phyloP scores from a whole-genome alignment of 495 filamentous ascomycete genomes.

The Neurospora sp. region DNA sequence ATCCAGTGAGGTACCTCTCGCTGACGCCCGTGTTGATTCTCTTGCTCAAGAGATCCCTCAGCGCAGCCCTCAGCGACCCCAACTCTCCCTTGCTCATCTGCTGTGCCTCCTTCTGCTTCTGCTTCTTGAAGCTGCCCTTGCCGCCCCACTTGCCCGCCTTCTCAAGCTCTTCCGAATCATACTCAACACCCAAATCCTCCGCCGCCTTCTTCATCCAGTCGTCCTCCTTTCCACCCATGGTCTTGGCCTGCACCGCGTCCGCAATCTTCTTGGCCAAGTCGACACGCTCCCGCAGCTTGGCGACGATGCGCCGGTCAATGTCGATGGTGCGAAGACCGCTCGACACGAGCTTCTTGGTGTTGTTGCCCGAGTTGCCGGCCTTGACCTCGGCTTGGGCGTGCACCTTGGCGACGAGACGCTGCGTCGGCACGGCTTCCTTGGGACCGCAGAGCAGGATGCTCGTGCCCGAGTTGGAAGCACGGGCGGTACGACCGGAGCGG shows the following conservation, averaged over 20 bases:
- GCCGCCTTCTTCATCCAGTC: conserved; percentile 77
- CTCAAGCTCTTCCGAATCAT: conserved; percentile 79
- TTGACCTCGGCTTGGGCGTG: conserved; percentile 42
- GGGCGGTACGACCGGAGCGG: conserved; percentile 87
- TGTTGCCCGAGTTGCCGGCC: conserved; percentile 43
- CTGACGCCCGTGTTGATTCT: conserved; percentile 87
- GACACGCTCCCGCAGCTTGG: conserved; percentile 62
- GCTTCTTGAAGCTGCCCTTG: conserved; percentile 57
- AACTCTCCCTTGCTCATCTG: conserved; percentile 62
- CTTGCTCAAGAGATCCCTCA: conserved; percentile 57
- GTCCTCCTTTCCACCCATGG: conserved; percentile 73
- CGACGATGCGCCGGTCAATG: conserved; percentile 69
- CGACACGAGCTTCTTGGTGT: conserved; percentile 33
- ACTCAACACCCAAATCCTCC: conserved; percentile 89
- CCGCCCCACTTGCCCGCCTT: conserved; percentile 49
- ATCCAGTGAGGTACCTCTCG: conserved; percentile 72
- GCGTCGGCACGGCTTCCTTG: conserved; percentile 76
- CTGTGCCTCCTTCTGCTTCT: conserved; percentile 62
- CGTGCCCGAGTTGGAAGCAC: conserved; percentile 63
- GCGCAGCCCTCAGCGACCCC: conserved; percentile 46
- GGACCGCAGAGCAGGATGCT: conserved; percentile 84
- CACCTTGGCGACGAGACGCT: conserved; percentile 78
- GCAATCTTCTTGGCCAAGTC: conserved; percentile 73
- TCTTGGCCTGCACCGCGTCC: conserved; percentile 73
- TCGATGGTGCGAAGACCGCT: conserved; percentile 52